A percentile compares a stretch with the other conserved stretches of the same genome.
These are phyloP conservation scores for Hapsidospora chrysogenum DNA, from an alignment of 495 filamentous ascomycete species.

Conservation along the genomic window DNA sequence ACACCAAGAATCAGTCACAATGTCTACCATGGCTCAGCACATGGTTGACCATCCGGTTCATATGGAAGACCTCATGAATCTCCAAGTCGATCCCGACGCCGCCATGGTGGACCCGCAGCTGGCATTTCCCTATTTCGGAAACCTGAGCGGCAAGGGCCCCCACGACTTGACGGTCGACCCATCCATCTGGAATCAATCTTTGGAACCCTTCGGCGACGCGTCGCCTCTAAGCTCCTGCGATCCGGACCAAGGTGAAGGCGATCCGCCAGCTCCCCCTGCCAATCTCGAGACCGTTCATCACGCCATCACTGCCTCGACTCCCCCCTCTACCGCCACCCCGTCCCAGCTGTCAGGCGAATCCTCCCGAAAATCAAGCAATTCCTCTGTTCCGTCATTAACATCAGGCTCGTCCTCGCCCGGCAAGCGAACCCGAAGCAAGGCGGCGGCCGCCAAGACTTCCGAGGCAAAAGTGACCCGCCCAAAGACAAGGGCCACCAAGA, in stretches of 20 bases:
- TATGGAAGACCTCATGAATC: not conserved
- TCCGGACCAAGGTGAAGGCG: too few species aligned
- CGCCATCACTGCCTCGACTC: not conserved
- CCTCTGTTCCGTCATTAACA: not conserved
- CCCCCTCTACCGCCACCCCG: not conserved
- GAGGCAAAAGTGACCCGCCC: constrained; percentile 1
- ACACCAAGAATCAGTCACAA: too few species aligned
- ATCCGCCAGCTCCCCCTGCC: too few species aligned
- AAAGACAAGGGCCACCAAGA: not conserved
- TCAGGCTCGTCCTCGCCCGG: not conserved
- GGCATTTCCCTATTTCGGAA: not conserved
- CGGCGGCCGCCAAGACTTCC: not conserved
- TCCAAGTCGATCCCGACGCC: not conserved
- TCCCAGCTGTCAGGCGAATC: too few species aligned
- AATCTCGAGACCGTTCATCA: too few species aligned
- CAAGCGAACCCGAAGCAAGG: not conserved
- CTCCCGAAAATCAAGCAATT: not conserved
- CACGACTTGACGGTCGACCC: not conserved
- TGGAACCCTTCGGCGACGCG: too few species aligned
- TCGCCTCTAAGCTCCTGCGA: too few species aligned
- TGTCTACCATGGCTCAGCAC: too few species aligned
- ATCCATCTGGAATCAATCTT: not conserved
- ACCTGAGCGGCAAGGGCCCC: not conserved
- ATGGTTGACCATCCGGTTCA: too few species aligned
- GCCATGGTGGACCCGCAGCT: not conserved